Conservation (phyloP, 2,329 filamentous ascomycete species). For the Tolypocladium nubicola region DNA sequence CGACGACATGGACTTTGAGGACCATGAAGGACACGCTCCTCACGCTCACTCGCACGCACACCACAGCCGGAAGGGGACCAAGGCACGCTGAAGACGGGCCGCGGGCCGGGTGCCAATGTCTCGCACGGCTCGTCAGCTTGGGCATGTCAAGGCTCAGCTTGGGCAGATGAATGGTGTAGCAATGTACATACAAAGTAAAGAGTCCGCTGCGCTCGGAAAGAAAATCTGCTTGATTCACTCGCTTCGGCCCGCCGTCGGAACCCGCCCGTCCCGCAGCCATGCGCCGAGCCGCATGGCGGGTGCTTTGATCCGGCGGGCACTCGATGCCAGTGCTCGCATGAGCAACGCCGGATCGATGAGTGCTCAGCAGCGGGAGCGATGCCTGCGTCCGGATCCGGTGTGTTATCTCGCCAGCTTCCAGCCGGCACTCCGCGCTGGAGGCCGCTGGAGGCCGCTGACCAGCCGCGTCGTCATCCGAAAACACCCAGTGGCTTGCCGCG, state of each 20-base stretch:
- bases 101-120: not conserved
- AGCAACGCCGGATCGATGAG: not conserved
- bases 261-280: not conserved
- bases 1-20: constrained; percentile 13
- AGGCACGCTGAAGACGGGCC: not conserved
- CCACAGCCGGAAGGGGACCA: not conserved
- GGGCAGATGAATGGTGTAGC: not conserved
- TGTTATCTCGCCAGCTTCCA: too few species aligned
- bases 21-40: not conserved
- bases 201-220: not conserved
- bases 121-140: not conserved
- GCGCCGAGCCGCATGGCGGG: not conserved
- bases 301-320: too few species aligned
- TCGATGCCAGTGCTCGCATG: not conserved
- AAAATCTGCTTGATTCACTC: not conserved
- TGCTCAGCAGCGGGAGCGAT: not conserved
- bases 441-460: not conserved
- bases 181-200: not conserved
- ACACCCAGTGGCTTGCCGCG: not conserved
- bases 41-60: not conserved
- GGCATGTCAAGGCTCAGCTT: not conserved
- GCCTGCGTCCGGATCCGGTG: too few species aligned
- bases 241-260: too few species aligned
- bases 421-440: too few species aligned
- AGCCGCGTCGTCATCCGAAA: not conserved